phyloP scores from a whole-genome alignment of 129 eudicot species.

The Centaurea solstitialis region DNA sequence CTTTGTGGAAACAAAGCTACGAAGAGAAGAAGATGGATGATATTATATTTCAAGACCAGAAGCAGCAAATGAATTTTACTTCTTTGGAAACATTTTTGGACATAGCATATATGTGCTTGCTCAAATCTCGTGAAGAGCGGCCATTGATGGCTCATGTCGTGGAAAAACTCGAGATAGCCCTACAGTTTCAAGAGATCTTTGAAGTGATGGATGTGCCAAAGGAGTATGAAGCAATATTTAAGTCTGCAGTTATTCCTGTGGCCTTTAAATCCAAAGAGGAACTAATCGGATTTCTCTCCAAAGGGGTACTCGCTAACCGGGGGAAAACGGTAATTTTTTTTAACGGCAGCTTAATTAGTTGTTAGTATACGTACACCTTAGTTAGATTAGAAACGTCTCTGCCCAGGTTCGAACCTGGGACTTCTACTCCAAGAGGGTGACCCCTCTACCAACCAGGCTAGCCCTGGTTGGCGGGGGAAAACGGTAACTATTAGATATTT shows the following conservation, averaged over 20 bases:
- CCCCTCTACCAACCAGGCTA: no score
- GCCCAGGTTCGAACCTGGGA: no score
- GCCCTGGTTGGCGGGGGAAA: no score
- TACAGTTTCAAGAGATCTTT: not conserved
- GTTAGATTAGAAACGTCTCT: no score
- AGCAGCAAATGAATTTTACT: not conserved
- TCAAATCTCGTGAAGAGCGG: not conserved
- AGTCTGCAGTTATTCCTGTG: not conserved
- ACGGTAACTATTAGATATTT: not conserved
- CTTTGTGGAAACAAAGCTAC: not conserved
- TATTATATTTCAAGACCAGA: not conserved
- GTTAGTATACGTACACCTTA: no score
- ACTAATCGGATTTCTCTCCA: not conserved
- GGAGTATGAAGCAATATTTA: not conserved
- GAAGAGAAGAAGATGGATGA: not conserved
- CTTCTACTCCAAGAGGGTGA: no score
- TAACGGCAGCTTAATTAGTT: no score
- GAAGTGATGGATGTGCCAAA: not conserved
- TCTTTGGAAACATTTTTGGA: not conserved
- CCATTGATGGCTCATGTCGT: not conserved
- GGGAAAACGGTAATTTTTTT: no score
- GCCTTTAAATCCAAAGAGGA: not conserved
- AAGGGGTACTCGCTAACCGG: not conserved
- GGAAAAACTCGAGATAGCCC: not conserved
- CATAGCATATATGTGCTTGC: not conserved